phyloP scores from a whole-genome alignment of 2,329 filamentous ascomycete genomes.

The Cordyceps sp. region DNA sequence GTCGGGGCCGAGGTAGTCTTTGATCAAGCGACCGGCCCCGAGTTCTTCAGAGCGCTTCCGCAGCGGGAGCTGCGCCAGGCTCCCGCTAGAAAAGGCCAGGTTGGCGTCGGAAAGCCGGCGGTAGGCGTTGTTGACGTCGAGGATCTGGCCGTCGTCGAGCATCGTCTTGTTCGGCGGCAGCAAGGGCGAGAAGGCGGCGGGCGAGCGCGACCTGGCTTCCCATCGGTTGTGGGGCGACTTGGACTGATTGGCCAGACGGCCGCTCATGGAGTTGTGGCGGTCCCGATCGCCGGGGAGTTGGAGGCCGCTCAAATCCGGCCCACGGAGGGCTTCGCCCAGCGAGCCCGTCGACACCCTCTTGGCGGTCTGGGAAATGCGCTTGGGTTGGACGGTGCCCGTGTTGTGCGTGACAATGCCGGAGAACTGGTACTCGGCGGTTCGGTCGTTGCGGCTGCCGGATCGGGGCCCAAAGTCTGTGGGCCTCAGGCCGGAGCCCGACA shows the following conservation, averaged over 20 bases:
- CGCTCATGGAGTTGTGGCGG: slow-evolving; percentile 21
- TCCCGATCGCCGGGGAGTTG: slow-evolving; percentile 29
- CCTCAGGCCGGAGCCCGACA: slow-evolving; percentile 34
- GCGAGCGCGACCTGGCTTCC: slow-evolving; percentile 20
- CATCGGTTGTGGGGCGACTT: slow-evolving; percentile 36
- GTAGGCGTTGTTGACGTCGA: slow-evolving; percentile 57
- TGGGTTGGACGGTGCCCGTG: slow-evolving; percentile 28
- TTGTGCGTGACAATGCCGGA: slow-evolving; percentile 38
- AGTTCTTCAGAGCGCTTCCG: slow-evolving; percentile 30
- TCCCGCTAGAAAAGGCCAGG: slow-evolving; percentile 45
- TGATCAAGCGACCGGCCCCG: slow-evolving; percentile 41
- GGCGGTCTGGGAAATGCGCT: slow-evolving; percentile 10
- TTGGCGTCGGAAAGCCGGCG: slow-evolving; percentile 56
- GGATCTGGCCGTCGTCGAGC: slow-evolving; percentile 40
- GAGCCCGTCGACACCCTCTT: slow-evolving; percentile 16
- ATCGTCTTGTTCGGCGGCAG: slow-evolving; percentile 22
- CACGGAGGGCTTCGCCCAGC: slow-evolving; percentile 37
- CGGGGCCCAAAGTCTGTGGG: slow-evolving; percentile 27
- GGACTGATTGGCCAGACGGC: slow-evolving; percentile 22
- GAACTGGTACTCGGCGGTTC: slow-evolving; percentile 43
- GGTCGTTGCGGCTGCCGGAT: slow-evolving; percentile 16
- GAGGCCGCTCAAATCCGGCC: slow-evolving; percentile 30
- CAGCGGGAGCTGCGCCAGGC: slow-evolving; percentile 42
- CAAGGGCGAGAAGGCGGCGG: slow-evolving; percentile 10
- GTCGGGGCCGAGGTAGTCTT: slow-evolving; percentile 49